These are phyloP conservation scores for Ophiostoma ulmi DNA, from an alignment of 2,329 filamentous ascomycete species.

Conservation along the genomic window DNA sequence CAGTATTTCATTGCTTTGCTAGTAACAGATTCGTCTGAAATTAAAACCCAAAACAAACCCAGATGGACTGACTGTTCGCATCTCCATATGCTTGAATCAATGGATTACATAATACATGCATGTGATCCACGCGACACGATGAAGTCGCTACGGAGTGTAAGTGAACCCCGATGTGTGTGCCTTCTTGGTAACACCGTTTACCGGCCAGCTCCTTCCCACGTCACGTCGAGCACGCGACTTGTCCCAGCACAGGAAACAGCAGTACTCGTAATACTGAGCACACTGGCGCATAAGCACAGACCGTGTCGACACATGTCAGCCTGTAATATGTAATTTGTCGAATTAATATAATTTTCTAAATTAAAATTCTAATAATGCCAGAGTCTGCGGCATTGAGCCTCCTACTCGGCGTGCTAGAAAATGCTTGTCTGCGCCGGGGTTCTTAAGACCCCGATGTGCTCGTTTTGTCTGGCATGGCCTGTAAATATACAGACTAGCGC, in stretches of 20 bases:
- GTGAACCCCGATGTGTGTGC: background rate
- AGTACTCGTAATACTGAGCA: background rate
- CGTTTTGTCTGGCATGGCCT: background rate
- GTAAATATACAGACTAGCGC: background rate
- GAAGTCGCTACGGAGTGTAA: constrained; percentile 4
- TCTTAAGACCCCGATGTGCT: constrained; percentile 6
- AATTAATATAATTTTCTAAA: background rate
- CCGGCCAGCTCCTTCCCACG: background rate
- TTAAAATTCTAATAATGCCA: too few species aligned
- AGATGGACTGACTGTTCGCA: background rate
- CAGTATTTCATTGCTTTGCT: too few species aligned
- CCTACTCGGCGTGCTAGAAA: background rate
- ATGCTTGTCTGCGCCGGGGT: constrained; percentile 1
- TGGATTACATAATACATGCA: background rate
- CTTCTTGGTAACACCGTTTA: background rate
- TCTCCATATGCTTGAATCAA: background rate
- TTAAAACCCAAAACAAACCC: too few species aligned
- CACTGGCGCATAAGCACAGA: background rate
- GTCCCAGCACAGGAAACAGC: background rate
- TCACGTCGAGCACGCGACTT: constrained; percentile 1
- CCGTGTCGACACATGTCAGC: background rate
- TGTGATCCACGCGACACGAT: background rate
- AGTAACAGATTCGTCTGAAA: too few species aligned
- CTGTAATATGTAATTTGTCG: background rate
- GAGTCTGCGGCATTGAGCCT: background rate